Percentiles rank a stretch among this genome's conserved stretches.
phyloP scores from a whole-genome alignment of 2,329 filamentous ascomycete genomes.

The Pseudonectria foliicola region DNA sequence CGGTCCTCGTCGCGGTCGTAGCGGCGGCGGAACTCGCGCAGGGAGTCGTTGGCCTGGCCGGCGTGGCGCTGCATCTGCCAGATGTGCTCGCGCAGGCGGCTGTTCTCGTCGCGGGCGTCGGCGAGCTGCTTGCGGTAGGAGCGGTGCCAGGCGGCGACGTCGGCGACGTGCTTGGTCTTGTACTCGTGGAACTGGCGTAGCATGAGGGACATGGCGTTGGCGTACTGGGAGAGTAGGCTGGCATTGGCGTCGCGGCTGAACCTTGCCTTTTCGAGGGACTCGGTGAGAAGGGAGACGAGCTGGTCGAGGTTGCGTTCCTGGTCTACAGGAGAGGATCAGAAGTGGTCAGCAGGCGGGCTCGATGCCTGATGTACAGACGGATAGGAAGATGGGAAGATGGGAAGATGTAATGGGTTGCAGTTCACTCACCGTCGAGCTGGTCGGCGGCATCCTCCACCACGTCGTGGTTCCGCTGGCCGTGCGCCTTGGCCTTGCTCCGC shows the following conservation, averaged over 20 bases:
- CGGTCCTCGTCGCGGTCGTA: conserved; percentile 50
- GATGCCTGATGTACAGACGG: conserved; percentile 1
- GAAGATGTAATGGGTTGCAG: too few relatives aligned
- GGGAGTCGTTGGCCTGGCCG: conserved; percentile 47
- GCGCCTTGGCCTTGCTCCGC: conserved; percentile 46
- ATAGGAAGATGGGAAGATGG: too few relatives aligned
- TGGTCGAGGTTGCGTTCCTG: conserved; percentile 55
- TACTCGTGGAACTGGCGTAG: conserved; percentile 59
- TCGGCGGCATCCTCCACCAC: conserved; percentile 48
- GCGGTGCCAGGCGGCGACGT: conserved; percentile 58
- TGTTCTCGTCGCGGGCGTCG: conserved; percentile 58
- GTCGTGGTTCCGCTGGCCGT: conserved; percentile 50
- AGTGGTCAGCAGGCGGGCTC: too few relatives aligned
- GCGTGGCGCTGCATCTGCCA: conserved; percentile 60
- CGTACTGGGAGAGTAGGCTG: conserved; percentile 50
- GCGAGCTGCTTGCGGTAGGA: conserved; percentile 59
- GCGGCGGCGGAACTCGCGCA: conserved; percentile 49
- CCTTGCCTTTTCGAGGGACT: conserved; percentile 55
- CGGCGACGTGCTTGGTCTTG: conserved; percentile 55
- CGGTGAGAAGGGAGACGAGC: conserved; percentile 53
- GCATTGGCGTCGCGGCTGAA: conserved; percentile 55
- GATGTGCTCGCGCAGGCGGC: conserved; percentile 55
- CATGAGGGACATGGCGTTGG: conserved; percentile 48
- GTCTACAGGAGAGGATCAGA: conserved; percentile 32
- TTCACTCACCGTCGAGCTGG: conserved; percentile 54